Evolutionary conservation across 768 basidiomycete species (phyloP), one percentile per base, ranked within the genome.

Genomic region (Amanita molliuscula): DNA sequence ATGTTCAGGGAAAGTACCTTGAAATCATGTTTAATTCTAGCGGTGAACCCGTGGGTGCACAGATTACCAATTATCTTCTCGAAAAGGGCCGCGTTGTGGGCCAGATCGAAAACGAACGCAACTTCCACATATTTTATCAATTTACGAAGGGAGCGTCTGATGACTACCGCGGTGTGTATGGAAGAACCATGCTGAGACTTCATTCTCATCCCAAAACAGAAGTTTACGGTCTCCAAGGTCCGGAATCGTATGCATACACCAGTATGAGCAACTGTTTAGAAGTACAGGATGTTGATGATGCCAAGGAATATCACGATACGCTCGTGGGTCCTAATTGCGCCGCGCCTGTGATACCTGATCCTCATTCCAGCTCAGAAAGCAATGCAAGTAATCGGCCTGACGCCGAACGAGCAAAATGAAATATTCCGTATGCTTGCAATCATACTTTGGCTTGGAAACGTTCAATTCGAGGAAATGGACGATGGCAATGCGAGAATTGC

Each of bases 71-170:
- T 64, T 99, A 99, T 62, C 77, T 99, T 8, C 70, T 99, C 53
- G 96, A 99, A 68, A 99, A 99, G 67, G 89, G 91, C 18, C 81
- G 93, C 53, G 91, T 98, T 10, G 94, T 97, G 9, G 93, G 94
- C 29, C 96, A 99, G 62, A 88, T 98, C 48, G 85, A 90, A 63
- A 86, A 88, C 56, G 96, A 99, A 67, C 82, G 96, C 53, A 89
- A 96, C 65, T 98, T 98, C 66, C 96, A 99, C 61, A 94, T 99
- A 53, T 98, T 99, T 73, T 99, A 98, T 65, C 96, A 99, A 62
- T 96, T 98, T 65, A 97, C 96, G 23, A 99, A 97, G 63, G 92
- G 83, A 4, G 95, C 96, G 3, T 81, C 87, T 6, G 75, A 83
- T 42, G 88, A 84, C 41, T 91, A 97, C 65, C 80, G 91, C 65